Base-by-base conservation (phyloP, 1,284 basidiomycete genomes). In the Fomitopsis palustris region DNA sequence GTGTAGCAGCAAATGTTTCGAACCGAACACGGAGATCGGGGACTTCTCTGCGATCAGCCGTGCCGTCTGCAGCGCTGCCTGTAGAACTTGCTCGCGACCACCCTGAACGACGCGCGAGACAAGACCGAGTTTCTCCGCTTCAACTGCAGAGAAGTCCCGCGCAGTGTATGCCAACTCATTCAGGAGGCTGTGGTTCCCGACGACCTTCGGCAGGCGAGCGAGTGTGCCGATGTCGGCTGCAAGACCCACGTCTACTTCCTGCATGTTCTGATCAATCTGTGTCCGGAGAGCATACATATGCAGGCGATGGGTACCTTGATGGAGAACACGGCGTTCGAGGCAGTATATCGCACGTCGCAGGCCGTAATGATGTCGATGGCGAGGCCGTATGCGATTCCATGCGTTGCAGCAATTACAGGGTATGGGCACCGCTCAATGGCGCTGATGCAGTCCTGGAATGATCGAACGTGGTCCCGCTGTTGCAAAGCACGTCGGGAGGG, bases 221-320 rank as follows among this genome's bases (percentile, higher is more conserved):
- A 98, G 82, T 0, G 93, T 90, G 2, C 95, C 95, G 53, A 96
- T 89, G 71, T 97, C 95, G 2, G 95, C 92, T 2, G 95, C 94
- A 0, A 97, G 79, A 0, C 93, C 95, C 7, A 95, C 84, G 68
- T 95, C 93, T 7, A 95, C 90, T 81, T 98, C 95, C 92, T 93
- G 69, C 23, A 47, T 25, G 43, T 7, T 17, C 8, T 33, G 10
- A 25, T n/a, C 54, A 45, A 53, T 54, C 17, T n/a, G 2, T 6
- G 39, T 17, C 12, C 29, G 19, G 43, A 21, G n/a, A n/a, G n/a
- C n/a, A n/a, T n/a, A n/a, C n/a, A 45, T 25, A 45, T 25, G 29
- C 2, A 39, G 4, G 38, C n/a, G n/a, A n/a, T 6, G 33, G 27
- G 12, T 51, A 88, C 92, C 76, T 94, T 93, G 75, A 97, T 92